These are phyloP conservation scores for Plectosphaerella sp. DNA, from an alignment of 2,329 filamentous ascomycete genomes.

Conservation along the genomic window DNA sequence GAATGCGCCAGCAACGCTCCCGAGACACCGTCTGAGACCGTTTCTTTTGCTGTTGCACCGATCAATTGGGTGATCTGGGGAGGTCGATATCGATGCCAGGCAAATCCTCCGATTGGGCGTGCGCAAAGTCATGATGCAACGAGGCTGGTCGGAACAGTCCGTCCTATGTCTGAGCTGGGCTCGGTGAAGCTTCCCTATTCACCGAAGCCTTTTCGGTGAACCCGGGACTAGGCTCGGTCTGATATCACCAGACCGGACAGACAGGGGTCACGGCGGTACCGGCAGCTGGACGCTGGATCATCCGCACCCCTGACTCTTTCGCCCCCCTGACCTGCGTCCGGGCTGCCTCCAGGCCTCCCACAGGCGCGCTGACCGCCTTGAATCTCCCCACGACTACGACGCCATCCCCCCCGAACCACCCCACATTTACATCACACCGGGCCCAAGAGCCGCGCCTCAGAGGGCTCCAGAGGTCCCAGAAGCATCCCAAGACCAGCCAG, in stretches of 20 bases:
- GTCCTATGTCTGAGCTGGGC: not conserved
- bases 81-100: not conserved
- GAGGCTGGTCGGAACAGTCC: not conserved
- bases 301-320: too few species aligned
- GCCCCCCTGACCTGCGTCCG: not conserved
- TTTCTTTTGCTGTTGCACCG: slow-evolving; percentile 4
- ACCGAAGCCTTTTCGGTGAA: not conserved
- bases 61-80: not conserved
- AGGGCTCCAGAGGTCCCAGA: too few species aligned
- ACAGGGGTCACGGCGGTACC: not conserved
- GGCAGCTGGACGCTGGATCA: not conserved
- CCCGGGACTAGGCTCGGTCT: not conserved
- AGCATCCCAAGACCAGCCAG: too few species aligned
- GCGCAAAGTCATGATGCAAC: not conserved
- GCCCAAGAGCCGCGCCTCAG: not conserved
- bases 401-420: not conserved
- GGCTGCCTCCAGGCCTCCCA: not conserved
- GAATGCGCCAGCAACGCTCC: slow-evolving; percentile 5
- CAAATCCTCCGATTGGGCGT: not conserved
- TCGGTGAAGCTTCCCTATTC: not conserved
- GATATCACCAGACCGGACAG: not conserved
- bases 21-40: slow-evolving; percentile 3
- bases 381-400: not conserved
- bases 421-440: slow-evolving; percentile 4
- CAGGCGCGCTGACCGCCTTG: not conserved